Evolutionary conservation across 108 stramenopile genomes (phyloP).

Genomic region (Stephanodiscus minutulus): DNA sequence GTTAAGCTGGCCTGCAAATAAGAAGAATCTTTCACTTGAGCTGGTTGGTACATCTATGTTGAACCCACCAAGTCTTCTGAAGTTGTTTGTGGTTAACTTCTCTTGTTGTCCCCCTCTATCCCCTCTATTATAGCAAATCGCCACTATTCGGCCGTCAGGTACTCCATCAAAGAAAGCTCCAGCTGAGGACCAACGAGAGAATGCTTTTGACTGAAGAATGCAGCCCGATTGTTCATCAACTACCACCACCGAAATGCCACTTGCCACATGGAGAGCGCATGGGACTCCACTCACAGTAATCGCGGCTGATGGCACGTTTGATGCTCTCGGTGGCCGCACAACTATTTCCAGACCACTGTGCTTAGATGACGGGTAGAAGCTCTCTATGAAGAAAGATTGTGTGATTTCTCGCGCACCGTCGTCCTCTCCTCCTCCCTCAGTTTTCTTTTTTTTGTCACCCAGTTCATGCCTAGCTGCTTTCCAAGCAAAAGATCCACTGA

Average conservation of each 20-base stretch:
- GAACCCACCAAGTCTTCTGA: slow-evolving; percentile 46
- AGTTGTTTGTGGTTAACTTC: slow-evolving; percentile 5
- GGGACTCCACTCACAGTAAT: slow-evolving; percentile 42
- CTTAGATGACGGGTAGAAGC: slow-evolving; percentile 52
- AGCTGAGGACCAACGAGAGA: slow-evolving; percentile 48
- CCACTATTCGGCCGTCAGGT: slow-evolving; percentile 63
- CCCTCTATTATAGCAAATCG: slow-evolving; percentile 43
- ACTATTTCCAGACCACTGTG: slow-evolving; percentile 24
- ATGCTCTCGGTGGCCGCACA: slow-evolving; percentile 31
- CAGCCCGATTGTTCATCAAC: slow-evolving; percentile 67
- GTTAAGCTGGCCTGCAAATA: slow-evolving; percentile 71
- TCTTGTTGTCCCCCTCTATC: slow-evolving; percentile 16
- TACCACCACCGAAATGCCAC: slow-evolving; percentile 64
- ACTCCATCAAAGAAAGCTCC: slow-evolving; percentile 56
- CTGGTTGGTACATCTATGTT: slow-evolving; percentile 11
- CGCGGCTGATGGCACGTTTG: background rate
- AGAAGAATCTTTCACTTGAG: slow-evolving; percentile 4
- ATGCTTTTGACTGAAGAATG: slow-evolving; percentile 70
- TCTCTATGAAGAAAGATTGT: slow-evolving; percentile 55
- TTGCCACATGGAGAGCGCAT: slow-evolving; percentile 56
- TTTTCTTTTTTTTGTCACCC: slow-evolving; percentile 35
- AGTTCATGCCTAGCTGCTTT: slow-evolving; percentile 66
- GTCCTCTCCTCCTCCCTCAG: slow-evolving; percentile 18
- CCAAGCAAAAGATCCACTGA: slow-evolving; percentile 78
- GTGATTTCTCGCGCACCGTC: slow-evolving; percentile 11